A percentile compares a stretch with the other conserved stretches of the same genome.
These are phyloP conservation scores for Hypoxylon fuscum DNA, from an alignment of 495 filamentous ascomycete species.

Conservation along the genomic window DNA sequence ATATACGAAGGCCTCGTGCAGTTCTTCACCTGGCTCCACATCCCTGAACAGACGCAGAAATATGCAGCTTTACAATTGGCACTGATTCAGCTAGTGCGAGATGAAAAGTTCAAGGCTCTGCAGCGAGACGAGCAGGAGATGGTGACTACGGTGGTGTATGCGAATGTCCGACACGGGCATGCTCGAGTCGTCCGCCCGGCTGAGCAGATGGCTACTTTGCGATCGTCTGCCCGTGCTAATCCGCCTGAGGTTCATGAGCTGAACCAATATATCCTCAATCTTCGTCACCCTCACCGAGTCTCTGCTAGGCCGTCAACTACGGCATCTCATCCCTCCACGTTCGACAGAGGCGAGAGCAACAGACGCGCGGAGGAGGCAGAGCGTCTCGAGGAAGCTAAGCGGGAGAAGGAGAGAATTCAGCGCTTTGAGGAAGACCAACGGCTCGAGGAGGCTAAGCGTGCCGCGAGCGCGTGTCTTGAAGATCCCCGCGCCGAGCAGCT, in stretches of 20 bases:
- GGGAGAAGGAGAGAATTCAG: too few relatives aligned
- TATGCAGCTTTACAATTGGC: constrained; percentile 1
- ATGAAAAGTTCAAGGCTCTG: constrained; percentile 13
- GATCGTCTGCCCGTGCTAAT: not conserved
- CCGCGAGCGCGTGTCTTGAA: too few relatives aligned
- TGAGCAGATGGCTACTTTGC: constrained; percentile 16
- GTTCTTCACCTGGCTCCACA: not conserved
- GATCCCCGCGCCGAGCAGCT: too few relatives aligned
- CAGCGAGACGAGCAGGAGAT: constrained; percentile 19
- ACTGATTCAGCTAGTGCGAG: constrained; percentile 7
- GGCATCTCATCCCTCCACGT: not conserved
- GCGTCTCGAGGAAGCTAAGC: too few relatives aligned
- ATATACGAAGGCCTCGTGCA: not conserved
- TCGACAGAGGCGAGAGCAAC: not conserved
- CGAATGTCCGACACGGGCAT: constrained; percentile 15
- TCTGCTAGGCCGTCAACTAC: not conserved
- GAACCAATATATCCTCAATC: not conserved
- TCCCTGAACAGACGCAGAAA: not conserved
- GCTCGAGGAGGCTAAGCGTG: too few relatives aligned
- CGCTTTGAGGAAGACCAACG: too few relatives aligned
- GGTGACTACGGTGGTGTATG: constrained; percentile 21
- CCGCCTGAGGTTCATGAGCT: constrained; percentile 7
- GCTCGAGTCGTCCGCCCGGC: constrained; percentile 12
- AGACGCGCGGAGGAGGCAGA: too few relatives aligned
- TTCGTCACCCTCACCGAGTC: not conserved